A percentile compares a stretch with the other conserved stretches of the same genome.
Conservation (phyloP, 164 flowering plant genomes). For the Cinnamomum micranthum region DNA sequence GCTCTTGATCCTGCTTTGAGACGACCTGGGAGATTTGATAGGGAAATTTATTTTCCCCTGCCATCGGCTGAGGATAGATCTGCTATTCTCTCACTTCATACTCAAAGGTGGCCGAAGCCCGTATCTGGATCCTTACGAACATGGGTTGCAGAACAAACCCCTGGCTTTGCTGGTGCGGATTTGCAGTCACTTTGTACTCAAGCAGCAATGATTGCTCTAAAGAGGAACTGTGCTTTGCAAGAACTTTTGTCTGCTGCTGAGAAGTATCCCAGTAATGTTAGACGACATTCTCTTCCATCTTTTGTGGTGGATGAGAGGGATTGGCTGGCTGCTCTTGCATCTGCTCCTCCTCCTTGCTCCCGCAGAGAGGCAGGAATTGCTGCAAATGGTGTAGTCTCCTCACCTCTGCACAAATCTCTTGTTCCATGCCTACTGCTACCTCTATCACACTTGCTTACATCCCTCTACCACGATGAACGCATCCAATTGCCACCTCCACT, state of each 20-base stretch:
- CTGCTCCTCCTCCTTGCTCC: constrained; percentile 93
- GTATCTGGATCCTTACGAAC: constrained; percentile 62
- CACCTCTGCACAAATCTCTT: constrained; percentile 71
- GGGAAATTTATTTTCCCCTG: constrained; percentile 94
- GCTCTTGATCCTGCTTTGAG: constrained; percentile 95
- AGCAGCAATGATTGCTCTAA: constrained; percentile 83
- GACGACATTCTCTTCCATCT: constrained; percentile 56
- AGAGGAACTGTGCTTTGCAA: constrained; percentile 77
- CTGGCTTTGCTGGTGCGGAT: constrained; percentile 99
- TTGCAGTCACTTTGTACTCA: constrained; percentile 97
- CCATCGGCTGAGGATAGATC: constrained; percentile 89
- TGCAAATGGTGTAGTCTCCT: constrained; percentile 63
- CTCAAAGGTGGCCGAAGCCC: constrained; percentile 89
- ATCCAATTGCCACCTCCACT: constrained; percentile 67
- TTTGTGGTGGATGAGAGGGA: constrained; percentile 87
- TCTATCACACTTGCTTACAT: constrained; percentile 56
- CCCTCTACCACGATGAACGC: constrained; percentile 71
- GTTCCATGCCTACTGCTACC: constrained; percentile 74
- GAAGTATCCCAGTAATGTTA: constrained; percentile 26
- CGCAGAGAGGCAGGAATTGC: constrained; percentile 90
- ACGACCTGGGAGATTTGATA: constrained; percentile 97
- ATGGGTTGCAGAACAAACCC: constrained; percentile 71
- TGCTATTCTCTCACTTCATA: constrained; percentile 85
- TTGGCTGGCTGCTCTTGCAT: constrained; percentile 88
- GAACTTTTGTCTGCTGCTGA: constrained; percentile 57